These are phyloP conservation scores for Starmerella gropengiesseri DNA, from an alignment of 805 yeast species.

Conservation along the genomic window DNA sequence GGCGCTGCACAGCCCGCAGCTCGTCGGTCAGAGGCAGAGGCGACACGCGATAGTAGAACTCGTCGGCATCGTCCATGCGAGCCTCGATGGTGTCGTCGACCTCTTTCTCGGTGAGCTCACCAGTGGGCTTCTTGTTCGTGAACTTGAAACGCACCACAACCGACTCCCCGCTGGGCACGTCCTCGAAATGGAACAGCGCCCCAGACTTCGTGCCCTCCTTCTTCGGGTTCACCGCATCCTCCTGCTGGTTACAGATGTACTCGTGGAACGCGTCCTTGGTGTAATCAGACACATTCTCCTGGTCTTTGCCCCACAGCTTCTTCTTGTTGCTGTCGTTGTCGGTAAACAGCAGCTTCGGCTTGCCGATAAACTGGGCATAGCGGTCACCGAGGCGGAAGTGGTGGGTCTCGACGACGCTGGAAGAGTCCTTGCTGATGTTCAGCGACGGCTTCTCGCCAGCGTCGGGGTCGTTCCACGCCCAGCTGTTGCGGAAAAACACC, in stretches of 20 bases:
- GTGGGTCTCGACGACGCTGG: constrained; percentile 42
- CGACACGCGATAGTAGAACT: constrained; percentile 77
- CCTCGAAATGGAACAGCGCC: constrained; percentile 73
- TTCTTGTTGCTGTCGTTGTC: constrained; percentile 77
- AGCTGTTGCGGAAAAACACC: constrained; percentile 71
- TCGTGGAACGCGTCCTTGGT: constrained; percentile 92
- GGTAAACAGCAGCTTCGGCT: constrained; percentile 62
- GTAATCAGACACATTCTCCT: constrained; percentile 46
- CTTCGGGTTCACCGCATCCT: constrained; percentile 58
- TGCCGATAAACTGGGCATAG: constrained; percentile 43
- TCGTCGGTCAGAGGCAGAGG: constrained; percentile 77
- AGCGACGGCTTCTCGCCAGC: constrained; percentile 24
- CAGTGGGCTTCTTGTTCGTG: constrained; percentile 34
- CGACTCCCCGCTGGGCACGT: constrained; percentile 74
- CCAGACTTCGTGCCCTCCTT: constrained; percentile 69
- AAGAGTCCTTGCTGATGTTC: constrained; percentile 35
- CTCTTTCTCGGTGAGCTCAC: constrained; percentile 52
- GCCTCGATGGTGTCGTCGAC: constrained; percentile 59
- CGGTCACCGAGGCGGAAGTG: constrained; percentile 62
- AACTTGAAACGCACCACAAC: constrained; percentile 75
- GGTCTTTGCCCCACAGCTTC: constrained; percentile 44
- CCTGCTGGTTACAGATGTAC: constrained; percentile 49
- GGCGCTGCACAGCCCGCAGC: constrained; percentile 74
- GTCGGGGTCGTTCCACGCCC: constrained; percentile 65
- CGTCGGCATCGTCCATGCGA: constrained; percentile 82